Evolutionary conservation across 495 filamentous ascomycete species (phyloP).

Genomic region (Margaritispora aquatica): DNA sequence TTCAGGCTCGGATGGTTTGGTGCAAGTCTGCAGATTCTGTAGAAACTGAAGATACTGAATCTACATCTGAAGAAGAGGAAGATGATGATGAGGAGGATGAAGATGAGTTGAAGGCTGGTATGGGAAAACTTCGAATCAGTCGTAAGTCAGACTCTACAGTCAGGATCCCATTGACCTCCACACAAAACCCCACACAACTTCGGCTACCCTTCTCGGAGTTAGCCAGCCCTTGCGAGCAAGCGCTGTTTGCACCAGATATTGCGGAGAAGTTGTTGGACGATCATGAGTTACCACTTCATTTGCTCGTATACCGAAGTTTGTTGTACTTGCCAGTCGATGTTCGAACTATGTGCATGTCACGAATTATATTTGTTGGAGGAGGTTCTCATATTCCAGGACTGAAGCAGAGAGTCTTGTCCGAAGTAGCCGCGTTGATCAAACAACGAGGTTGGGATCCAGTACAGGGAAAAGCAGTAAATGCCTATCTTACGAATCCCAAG

Average conservation of each 20-base stretch:
- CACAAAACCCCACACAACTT: conserved; percentile 40
- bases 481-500: conserved; percentile 46
- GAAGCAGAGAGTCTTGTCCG: conserved; percentile 69
- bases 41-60: conserved; percentile 13
- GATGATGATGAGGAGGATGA: conserved; percentile 43
- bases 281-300: conserved; percentile 69
- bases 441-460: conserved; percentile 72
- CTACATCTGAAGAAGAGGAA: conserved; percentile 43
- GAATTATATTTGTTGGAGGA: conserved; percentile 83
- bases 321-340: conserved; percentile 73
- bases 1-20: conserved; percentile 69
- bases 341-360: conserved; percentile 78
- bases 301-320: conserved; percentile 70
- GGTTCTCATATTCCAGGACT: conserved; percentile 75
- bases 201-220: conserved; percentile 62
- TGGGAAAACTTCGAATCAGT: conserved; percentile 16
- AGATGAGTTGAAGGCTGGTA: conserved; percentile 35
- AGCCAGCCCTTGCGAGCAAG: conserved; percentile 65
- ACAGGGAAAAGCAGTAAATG: conserved; percentile 52
- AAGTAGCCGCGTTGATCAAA: conserved; percentile 58
- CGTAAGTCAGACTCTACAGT: conserved; percentile 14
- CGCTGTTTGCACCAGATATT: conserved; percentile 58
- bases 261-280: conserved; percentile 63
- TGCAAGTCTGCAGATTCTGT: conserved; percentile 43
- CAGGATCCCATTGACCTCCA: conserved; percentile 43